These are phyloP conservation scores for Tuber magnatum DNA, from an alignment of 495 filamentous ascomycete species.

Conservation along the genomic window DNA sequence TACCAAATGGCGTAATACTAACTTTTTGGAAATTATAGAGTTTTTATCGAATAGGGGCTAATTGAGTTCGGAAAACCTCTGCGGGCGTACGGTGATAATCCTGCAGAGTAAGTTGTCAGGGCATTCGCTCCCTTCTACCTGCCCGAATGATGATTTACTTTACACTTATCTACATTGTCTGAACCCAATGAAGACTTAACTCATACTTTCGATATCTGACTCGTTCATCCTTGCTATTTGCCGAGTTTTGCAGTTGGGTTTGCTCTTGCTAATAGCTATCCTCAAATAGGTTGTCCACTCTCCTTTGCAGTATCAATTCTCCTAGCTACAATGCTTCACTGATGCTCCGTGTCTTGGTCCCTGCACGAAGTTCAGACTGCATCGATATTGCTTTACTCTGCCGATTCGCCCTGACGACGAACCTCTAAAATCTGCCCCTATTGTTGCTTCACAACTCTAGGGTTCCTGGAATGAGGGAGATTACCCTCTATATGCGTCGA, in stretches of 20 bases:
- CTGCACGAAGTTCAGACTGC: constrained; percentile 32
- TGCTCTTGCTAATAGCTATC: neutral
- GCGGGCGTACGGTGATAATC: constrained; percentile 11
- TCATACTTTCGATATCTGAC: constrained; percentile 31
- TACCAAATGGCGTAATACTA: neutral
- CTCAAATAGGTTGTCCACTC: neutral
- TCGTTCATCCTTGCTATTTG: constrained; percentile 9
- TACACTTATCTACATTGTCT: constrained; percentile 39
- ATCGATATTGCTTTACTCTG: constrained; percentile 14
- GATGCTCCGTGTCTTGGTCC: constrained; percentile 34
- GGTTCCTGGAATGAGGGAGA: constrained; percentile 38
- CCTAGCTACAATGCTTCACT: constrained; percentile 6
- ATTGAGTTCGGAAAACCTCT: neutral
- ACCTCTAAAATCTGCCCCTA: constrained; percentile 39
- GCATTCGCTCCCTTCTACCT: neutral
- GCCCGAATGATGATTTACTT: constrained; percentile 30
- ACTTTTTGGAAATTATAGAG: neutral
- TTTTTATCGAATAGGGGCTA: neutral
- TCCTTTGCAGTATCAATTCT: neutral
- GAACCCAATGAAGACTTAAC: constrained; percentile 32
- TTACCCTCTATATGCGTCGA: constrained; percentile 29
- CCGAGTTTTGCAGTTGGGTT: neutral
- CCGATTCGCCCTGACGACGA: constrained; percentile 7
- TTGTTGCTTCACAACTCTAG: constrained; percentile 33
- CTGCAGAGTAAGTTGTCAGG: neutral